Percentiles rank a stretch among this genome's conserved stretches.
Conservation (phyloP, 1,284 basidiomycete genomes). For the Schizophyllum amplum region DNA sequence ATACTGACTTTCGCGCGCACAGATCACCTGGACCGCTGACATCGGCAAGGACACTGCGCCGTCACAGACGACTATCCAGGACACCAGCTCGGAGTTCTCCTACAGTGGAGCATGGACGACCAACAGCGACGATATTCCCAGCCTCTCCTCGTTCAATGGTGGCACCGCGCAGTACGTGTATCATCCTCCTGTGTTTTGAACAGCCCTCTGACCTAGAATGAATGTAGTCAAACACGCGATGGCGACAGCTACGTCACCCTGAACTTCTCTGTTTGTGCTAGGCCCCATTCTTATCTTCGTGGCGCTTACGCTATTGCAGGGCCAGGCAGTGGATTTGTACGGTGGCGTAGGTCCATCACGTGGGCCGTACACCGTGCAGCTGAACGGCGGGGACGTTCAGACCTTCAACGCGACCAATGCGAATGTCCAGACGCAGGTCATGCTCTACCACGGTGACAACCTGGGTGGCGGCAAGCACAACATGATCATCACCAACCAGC, state of each 20-base stretch:
- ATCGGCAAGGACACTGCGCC: neutral
- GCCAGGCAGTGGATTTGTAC: conserved; percentile 8
- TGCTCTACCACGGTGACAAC: conserved; percentile 10
- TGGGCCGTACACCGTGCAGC: conserved; percentile 8
- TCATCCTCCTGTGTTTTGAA: neutral
- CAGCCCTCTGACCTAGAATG: neutral
- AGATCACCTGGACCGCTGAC: conserved; percentile 12
- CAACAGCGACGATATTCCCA: conserved; percentile 7
- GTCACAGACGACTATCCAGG: conserved; percentile 1
- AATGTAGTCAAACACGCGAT: conserved; percentile 11
- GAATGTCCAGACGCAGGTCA: conserved; percentile 3
- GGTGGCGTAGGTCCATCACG: conserved; percentile 11
- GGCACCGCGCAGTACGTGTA: conserved; percentile 15
- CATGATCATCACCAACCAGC: conserved; percentile 5
- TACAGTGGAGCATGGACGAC: conserved; percentile 14
- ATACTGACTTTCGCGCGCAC: neutral
- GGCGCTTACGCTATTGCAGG: neutral
- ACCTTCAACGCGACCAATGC: conserved; percentile 9
- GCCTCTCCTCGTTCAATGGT: conserved; percentile 10
- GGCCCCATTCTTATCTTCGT: neutral
- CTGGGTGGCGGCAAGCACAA: conserved; percentile 12
- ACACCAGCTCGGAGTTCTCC: conserved; percentile 9
- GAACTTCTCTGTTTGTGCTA: conserved; percentile 11
- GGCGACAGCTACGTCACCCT: conserved; percentile 13
- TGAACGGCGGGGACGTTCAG: conserved; percentile 7